These are phyloP conservation scores for Curvularia verruculosa DNA, from an alignment of 2,329 filamentous ascomycete genomes.

Conservation along the genomic window DNA sequence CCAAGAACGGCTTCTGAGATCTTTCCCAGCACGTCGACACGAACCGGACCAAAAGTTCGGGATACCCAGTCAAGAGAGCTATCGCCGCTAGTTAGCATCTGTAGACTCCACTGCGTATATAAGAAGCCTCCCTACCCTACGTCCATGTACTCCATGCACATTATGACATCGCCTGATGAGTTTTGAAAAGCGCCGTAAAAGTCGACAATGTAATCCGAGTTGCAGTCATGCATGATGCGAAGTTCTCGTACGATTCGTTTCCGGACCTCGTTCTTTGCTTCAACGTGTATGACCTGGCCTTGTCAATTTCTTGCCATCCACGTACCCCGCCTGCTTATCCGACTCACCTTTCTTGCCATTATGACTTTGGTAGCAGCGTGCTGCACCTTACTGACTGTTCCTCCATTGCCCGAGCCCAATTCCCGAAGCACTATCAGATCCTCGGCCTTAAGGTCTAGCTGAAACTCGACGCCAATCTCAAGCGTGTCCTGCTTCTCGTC, in stretches of 20 bases:
- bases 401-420: constrained; percentile 92
- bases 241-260: constrained; percentile 97
- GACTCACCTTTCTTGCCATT: constrained; percentile 92
- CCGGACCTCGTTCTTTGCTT: constrained; percentile 95
- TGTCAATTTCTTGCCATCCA: constrained; percentile 16
- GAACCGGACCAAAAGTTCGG: constrained; percentile 90
- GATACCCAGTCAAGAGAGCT: constrained; percentile 94
- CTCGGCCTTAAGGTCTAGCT: constrained; percentile 86
- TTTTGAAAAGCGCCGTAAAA: constrained; percentile 98
- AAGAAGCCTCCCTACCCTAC: constrained; percentile 74
- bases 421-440: constrained; percentile 94
- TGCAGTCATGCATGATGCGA: constrained; percentile 98
- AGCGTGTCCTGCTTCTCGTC: constrained; percentile 72
- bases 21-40: constrained; percentile 95
- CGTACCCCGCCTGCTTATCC: background rate
- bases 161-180: constrained; percentile 94
- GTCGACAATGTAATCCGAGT: constrained; percentile 94
- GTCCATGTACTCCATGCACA: constrained; percentile 99
- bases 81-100: constrained; percentile 26
- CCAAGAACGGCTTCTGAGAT: constrained; percentile 95
- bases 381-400: constrained; percentile 97
- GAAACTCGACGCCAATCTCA: constrained; percentile 97
- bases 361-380: constrained; percentile 92
- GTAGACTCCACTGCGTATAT: background rate
- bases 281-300: constrained; percentile 91